These are phyloP conservation scores for Hypsizygus marmoreus DNA, from an alignment of 768 basidiomycete species.

Conservation along the genomic window DNA sequence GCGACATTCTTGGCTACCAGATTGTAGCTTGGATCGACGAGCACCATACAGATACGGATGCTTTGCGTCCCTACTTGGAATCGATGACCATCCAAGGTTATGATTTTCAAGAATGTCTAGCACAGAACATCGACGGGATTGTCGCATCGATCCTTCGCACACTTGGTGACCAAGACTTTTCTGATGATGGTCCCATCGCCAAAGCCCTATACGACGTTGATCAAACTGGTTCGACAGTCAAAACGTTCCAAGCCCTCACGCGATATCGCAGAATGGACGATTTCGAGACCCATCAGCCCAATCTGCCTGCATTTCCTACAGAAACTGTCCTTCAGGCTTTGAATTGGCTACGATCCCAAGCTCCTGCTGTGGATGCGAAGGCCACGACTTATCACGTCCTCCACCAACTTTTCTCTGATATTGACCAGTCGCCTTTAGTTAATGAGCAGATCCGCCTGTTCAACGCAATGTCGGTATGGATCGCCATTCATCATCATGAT, in stretches of 20 bases:
- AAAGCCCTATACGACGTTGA: constrained; percentile 42
- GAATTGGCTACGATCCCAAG: constrained; percentile 54
- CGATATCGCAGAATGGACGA: constrained; percentile 50
- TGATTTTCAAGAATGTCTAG: constrained; percentile 39
- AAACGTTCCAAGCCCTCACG: constrained; percentile 52
- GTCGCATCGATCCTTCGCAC: constrained; percentile 60
- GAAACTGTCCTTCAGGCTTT: constrained; percentile 54
- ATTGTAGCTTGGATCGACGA: constrained; percentile 50
- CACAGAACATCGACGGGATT: constrained; percentile 55
- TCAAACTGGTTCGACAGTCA: constrained; percentile 35
- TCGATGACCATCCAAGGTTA: constrained; percentile 30
- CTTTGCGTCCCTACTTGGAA: constrained; percentile 37
- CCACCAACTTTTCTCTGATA: constrained; percentile 66
- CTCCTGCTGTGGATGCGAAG: constrained; percentile 43
- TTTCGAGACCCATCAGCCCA: constrained; percentile 61
- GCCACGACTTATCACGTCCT: constrained; percentile 78
- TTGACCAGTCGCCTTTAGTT: constrained; percentile 70
- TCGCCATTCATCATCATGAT: constrained; percentile 57
- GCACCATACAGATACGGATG: constrained; percentile 21
- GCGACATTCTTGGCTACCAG: constrained; percentile 67
- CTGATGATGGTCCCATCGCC: constrained; percentile 50
- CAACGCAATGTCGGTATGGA: constrained; percentile 73
- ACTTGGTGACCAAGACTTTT: constrained; percentile 68
- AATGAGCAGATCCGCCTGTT: constrained; percentile 82
- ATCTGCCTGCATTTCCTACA: constrained; percentile 60